Percentiles rank a stretch among this genome's conserved stretches.
phyloP scores from a whole-genome alignment of 108 stramenopile species.

The Cyclotella cryptica region DNA sequence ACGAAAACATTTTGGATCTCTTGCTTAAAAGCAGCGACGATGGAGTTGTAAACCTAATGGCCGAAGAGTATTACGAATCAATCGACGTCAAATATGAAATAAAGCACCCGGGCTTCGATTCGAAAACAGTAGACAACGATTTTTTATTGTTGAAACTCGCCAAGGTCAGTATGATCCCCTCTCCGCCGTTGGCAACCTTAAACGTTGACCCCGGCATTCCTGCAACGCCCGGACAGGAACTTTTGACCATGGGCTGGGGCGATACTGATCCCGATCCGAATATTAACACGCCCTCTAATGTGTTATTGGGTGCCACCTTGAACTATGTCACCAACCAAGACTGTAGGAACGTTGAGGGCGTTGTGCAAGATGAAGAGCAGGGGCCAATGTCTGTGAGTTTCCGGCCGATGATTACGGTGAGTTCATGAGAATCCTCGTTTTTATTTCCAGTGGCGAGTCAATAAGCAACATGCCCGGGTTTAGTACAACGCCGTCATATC shows the following conservation, averaged over 20 bases:
- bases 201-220: constrained; percentile 57
- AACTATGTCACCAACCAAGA: constrained; percentile 38
- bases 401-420: constrained; percentile 19
- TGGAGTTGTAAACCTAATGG: not conserved
- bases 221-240: not conserved
- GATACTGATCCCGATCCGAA: constrained; percentile 45
- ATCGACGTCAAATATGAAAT: constrained; percentile 46
- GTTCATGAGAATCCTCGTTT: not conserved
- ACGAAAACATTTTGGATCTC: constrained; percentile 7
- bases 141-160: constrained; percentile 60
- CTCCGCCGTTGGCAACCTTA: constrained; percentile 30
- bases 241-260: constrained; percentile 70
- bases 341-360: constrained; percentile 30
- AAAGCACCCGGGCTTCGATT: constrained; percentile 59
- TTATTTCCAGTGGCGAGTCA: not conserved
- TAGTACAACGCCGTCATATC: not conserved
- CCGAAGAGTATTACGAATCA: constrained; percentile 33
- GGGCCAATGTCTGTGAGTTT: constrained; percentile 4
- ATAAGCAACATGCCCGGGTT: not conserved
- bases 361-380: not conserved
- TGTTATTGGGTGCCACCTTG: constrained; percentile 29
- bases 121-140: constrained; percentile 47
- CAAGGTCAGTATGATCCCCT: constrained; percentile 20
- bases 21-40: not conserved
- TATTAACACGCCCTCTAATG: constrained; percentile 10